Evolutionary conservation across 78 protist species (phyloP).

Genomic region (Chrysochromulina tobinii): DNA sequence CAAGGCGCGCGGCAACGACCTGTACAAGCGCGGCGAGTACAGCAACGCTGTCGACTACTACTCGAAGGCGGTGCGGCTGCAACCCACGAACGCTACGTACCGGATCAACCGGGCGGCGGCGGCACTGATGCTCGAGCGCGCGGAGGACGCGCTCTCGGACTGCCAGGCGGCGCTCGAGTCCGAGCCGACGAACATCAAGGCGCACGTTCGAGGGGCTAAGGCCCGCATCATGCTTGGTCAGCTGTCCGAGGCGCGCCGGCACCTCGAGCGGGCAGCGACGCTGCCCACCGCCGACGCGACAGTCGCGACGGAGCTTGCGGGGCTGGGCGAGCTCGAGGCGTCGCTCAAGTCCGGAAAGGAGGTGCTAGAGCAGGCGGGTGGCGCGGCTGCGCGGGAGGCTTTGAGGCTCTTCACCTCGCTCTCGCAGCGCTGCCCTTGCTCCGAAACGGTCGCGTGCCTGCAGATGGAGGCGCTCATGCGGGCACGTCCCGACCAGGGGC

Average conservation of each 20-base stretch:
- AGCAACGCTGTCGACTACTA: not conserved
- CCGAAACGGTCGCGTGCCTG: not conserved
- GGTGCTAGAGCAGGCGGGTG: not conserved
- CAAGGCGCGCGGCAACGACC: not conserved
- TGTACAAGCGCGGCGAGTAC: not conserved
- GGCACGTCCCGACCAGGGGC: not conserved
- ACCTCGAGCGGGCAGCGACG: not conserved
- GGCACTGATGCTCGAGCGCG: not conserved
- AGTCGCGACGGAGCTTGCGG: too few relatives aligned
- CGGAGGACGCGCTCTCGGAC: not conserved
- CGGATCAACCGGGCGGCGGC: not conserved
- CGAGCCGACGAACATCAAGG: too few relatives aligned
- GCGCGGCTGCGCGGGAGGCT: not conserved
- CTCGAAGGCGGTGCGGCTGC: not conserved
- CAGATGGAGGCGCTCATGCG: not conserved
- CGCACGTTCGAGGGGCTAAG: too few relatives aligned
- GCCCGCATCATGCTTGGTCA: too few relatives aligned
- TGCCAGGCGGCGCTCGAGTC: not conserved
- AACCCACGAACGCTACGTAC: not conserved
- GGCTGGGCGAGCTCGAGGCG: too few relatives aligned
- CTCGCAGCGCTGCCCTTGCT: not conserved
- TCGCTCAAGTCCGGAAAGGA: not conserved
- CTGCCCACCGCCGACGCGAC: too few relatives aligned
- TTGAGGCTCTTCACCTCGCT: not conserved
- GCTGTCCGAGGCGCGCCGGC: not conserved